Base-by-base conservation (phyloP, 2,329 filamentous ascomycete species). In the Talaromyces albobiverticillius region DNA sequence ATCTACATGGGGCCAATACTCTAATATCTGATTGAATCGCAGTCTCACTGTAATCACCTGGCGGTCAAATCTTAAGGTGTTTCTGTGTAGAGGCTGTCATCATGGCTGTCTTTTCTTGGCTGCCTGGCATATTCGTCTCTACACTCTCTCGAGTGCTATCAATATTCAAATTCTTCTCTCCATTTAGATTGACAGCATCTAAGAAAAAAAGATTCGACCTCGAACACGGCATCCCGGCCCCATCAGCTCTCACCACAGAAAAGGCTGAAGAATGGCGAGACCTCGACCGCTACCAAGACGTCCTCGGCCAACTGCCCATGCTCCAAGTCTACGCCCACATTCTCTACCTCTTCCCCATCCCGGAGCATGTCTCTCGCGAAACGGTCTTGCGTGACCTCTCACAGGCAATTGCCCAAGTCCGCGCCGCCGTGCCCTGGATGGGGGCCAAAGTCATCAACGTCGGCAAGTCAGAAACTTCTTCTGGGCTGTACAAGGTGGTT, bases 341-440 rank as follows among this genome's bases (percentile, higher is more conserved):
- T 9, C 49, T 50, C 18, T 49, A 54, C 14, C 54, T 51, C n/a
- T 59, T 53, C 20, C 43, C 51, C 18, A 18, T 53, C 16, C 43
- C 51, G 8, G 18, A 47, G 25, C 42, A 48, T 18, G 43, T 48
- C 25, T 31, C 18, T 0, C 32, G 20, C 13, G 43, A 53, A n/a
- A 38, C 22, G 13, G 53, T 55, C 31, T 16, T 56, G 3, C 13
- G 25, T 26, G 41, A 52, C 16, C 51, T 62, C 5, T 36, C 56
- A 46, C 14, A 13, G 18, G 60, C 59, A 22, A 52, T 56, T 32
- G 41, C 11, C 10, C 55, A 53, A 16, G 45, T 63, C 31, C 55
- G 41, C 22, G 16, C 46, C 3, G 47, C 46, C 55, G 26, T 61
- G 8, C 64, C 64, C 20, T 67, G 63, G 63, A 46, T 67, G 22